phyloP scores from a whole-genome alignment of 176 grass and related monocot genomes.

The Hordeum vulgare region MorexV3_pseudomolecules_assembly NC_058521.1:577323392-577323891 shows the following conservation, averaged over 20 bases:
- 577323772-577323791: neutral
- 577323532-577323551: conserved; percentile 51
- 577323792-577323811: neutral
- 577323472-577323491: conserved; percentile 73
- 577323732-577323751: neutral
- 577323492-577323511: conserved; percentile 82
- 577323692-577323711: neutral
- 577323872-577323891: conserved; percentile 14
- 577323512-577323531: conserved; percentile 96
- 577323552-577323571: neutral
- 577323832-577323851: conserved; percentile 28
- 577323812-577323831: conserved; percentile 2
- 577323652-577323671: neutral
- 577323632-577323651: neutral
- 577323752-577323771: conserved; percentile 3
- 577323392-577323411: conserved; percentile 98
- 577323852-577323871: neutral
- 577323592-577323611: neutral
- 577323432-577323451: conserved; percentile 68
- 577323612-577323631: conserved; percentile 6
- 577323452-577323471: conserved; percentile 68
- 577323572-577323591: conserved; percentile 12
- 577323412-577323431: conserved; percentile 99
- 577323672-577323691: neutral
- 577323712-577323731: neutral